Conservation (phyloP, 2,329 filamentous ascomycete genomes). For the Orbilia oligospora region DNA sequence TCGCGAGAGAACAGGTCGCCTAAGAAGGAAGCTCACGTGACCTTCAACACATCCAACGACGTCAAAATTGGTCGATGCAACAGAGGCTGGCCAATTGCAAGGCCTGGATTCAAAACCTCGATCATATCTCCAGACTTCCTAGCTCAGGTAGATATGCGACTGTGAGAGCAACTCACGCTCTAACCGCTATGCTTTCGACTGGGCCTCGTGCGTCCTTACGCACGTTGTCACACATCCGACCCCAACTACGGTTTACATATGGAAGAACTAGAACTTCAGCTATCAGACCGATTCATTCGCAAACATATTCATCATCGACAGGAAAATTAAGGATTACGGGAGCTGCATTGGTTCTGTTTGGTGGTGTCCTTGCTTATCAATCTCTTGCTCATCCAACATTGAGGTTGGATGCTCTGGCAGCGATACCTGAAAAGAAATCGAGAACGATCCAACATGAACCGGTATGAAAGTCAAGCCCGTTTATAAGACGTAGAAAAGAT, state of each 20-base stretch:
- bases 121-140: background rate
- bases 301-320: conserved; percentile 17
- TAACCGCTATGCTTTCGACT: conserved; percentile 43
- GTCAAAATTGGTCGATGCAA: conserved; percentile 46
- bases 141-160: background rate
- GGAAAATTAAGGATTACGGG: conserved; percentile 9
- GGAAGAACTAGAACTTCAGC: conserved; percentile 3
- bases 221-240: conserved; percentile 37
- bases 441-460: conserved; percentile 86
- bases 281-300: conserved; percentile 37
- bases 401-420: conserved; percentile 34
- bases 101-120: background rate
- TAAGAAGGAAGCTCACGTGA: conserved; percentile 37
- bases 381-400: conserved; percentile 21
- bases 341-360: conserved; percentile 22
- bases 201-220: conserved; percentile 43
- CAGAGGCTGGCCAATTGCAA: conserved; percentile 13
- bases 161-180: conserved; percentile 14
- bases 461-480: conserved; percentile 68
- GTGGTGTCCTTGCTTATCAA: conserved; percentile 45
- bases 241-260: conserved; percentile 19
- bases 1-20: conserved; percentile 45
- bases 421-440: conserved; percentile 52
- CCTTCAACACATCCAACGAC: conserved; percentile 13
- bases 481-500: background rate